Percentiles rank a stretch among this genome's conserved stretches.
Conservation (phyloP, 805 yeast genomes). For the Saitoella complicata region DNA sequence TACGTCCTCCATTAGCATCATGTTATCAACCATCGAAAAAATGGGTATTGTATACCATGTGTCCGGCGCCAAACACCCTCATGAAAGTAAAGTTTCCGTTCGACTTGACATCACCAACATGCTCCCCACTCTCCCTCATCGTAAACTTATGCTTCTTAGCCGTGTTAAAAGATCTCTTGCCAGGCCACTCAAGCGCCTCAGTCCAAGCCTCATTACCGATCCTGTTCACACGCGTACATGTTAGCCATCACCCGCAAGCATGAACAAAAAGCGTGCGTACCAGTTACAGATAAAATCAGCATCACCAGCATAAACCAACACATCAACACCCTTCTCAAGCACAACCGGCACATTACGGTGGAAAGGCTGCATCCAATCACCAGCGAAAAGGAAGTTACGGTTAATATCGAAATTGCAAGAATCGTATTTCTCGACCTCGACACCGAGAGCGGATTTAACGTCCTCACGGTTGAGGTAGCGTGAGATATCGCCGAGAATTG, state of each 20-base stretch:
- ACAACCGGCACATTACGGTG: slow-evolving; percentile 57
- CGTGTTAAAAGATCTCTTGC: slow-evolving; percentile 35
- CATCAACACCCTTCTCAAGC: slow-evolving; percentile 60
- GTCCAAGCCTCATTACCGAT: slow-evolving; percentile 85
- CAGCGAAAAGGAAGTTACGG: slow-evolving; percentile 66
- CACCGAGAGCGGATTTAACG: slow-evolving; percentile 74
- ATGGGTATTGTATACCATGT: slow-evolving; percentile 39
- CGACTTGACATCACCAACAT: slow-evolving; percentile 62
- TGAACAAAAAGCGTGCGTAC: slow-evolving; percentile 19
- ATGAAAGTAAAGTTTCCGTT: slow-evolving; percentile 60
- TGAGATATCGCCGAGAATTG: slow-evolving; percentile 59
- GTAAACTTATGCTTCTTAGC: slow-evolving; percentile 23
- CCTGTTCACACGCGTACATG: neutral
- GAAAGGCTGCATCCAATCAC: slow-evolving; percentile 88
- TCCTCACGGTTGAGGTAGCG: slow-evolving; percentile 59
- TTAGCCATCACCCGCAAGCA: no score
- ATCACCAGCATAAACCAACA: slow-evolving; percentile 86
- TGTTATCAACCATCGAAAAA: no score
- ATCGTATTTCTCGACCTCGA: slow-evolving; percentile 65
- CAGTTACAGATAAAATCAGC: slow-evolving; percentile 93
- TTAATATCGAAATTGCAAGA: slow-evolving; percentile 67
- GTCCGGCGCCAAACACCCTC: slow-evolving; percentile 81
- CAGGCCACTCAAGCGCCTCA: slow-evolving; percentile 52
- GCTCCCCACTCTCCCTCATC: slow-evolving; percentile 26
- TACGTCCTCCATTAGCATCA: no score